Evolutionary conservation across 2,329 filamentous ascomycete species (phyloP).

Genomic region (Helotiales sp.): DNA sequence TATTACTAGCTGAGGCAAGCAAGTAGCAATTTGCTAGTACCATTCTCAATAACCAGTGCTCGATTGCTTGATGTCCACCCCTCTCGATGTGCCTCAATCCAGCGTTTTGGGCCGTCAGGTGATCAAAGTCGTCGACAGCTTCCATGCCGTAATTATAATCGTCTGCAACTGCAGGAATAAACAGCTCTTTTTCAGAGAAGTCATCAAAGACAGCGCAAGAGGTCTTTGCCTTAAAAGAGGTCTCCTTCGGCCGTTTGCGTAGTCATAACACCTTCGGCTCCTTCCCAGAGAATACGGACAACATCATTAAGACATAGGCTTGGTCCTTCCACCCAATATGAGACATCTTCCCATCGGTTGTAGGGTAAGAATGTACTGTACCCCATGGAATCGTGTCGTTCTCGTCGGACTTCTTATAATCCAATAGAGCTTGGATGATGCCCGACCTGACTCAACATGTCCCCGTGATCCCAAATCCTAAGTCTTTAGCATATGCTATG

Average conservation of each 20-base stretch:
- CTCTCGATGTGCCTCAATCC: slow-evolving; percentile 7
- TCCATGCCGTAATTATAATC: slow-evolving; percentile 17
- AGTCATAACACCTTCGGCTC: background rate
- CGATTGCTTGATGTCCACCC: slow-evolving; percentile 3
- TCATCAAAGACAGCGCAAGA: background rate
- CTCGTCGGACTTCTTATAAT: slow-evolving; percentile 7
- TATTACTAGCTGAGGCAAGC: background rate
- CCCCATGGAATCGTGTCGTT: slow-evolving; percentile 15
- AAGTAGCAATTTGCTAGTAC: too few relatives aligned
- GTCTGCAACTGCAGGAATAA: too few relatives aligned
- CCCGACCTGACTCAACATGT: background rate
- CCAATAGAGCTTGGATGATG: background rate
- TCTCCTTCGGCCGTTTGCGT: slow-evolving; percentile 16
- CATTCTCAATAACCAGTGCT: slow-evolving; percentile 9
- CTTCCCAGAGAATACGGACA: background rate
- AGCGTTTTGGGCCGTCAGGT: slow-evolving; percentile 15
- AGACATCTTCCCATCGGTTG: background rate
- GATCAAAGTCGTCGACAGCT: slow-evolving; percentile 17
- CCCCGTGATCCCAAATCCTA: background rate
- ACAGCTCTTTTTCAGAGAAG: background rate
- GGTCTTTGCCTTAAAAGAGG: slow-evolving; percentile 16
- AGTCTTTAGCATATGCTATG: too few relatives aligned
- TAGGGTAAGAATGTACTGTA: slow-evolving; percentile 11
- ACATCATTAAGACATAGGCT: slow-evolving; percentile 18
- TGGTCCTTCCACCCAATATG: slow-evolving; percentile 16